Percentiles rank a stretch among this genome's conserved stretches.
Evolutionary conservation across 2,329 filamentous ascomycete genomes (phyloP).

Genomic region (Alternaria triticina): DNA sequence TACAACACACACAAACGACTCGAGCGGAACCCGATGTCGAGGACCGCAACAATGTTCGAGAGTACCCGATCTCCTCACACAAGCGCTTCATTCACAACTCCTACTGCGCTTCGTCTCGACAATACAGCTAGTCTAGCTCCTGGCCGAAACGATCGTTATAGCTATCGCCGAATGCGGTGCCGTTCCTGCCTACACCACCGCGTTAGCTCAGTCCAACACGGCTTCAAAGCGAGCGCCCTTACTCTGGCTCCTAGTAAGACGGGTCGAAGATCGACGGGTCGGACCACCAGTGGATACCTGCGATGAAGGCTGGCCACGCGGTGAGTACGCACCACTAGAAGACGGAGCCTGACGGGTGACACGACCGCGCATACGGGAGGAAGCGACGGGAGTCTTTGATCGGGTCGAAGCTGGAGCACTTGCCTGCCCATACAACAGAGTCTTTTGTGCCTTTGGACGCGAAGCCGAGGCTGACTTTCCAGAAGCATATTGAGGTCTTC

Average conservation of each 20-base stretch:
- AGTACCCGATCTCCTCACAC: neutral
- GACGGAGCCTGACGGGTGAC: neutral
- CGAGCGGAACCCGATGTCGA: neutral
- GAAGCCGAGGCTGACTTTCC: neutral
- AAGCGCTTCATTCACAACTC: neutral
- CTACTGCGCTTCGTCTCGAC: neutral
- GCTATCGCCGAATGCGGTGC: conserved; percentile 1
- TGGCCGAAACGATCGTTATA: conserved; percentile 11
- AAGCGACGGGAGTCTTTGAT: neutral
- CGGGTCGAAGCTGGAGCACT: neutral
- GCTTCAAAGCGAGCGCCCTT: neutral
- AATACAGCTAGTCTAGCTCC: conserved; percentile 5
- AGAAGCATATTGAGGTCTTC: neutral
- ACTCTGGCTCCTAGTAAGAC: conserved; percentile 14
- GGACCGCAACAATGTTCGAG: neutral
- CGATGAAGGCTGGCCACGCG: conserved; percentile 1
- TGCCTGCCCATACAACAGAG: neutral
- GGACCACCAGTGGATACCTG: neutral
- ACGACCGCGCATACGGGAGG: neutral
- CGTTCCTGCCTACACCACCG: conserved; percentile 6
- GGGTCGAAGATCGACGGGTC: conserved; percentile 1
- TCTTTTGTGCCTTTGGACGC: neutral
- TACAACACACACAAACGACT: neutral
- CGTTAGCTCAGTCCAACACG: neutral
- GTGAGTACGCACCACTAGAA: neutral